Conservation (phyloP, 1,139 yeast genomes). For the Keqinozyma sinolaborantium region DNA sequence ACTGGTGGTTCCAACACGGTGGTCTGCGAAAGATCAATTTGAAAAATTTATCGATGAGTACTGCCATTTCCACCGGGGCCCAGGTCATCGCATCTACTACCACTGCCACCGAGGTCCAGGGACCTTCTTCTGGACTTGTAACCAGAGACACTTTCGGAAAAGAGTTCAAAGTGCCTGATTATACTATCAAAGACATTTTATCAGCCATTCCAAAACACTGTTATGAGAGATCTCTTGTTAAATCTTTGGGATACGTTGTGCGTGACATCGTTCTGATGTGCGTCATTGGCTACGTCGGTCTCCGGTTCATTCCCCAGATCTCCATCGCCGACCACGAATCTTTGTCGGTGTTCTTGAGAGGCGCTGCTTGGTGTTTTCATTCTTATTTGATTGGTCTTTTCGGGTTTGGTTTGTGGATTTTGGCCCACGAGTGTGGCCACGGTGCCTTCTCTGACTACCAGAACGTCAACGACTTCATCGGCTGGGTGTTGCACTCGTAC, state of each 20-base stretch:
- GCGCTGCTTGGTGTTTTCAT: slow-evolving; percentile 37
- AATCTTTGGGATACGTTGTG: slow-evolving; percentile 59
- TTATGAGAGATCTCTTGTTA: slow-evolving; percentile 58
- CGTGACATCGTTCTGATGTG: slow-evolving; percentile 59
- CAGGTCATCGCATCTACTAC: slow-evolving; percentile 2
- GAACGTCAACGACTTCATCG: slow-evolving; percentile 67
- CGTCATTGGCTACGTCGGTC: slow-evolving; percentile 50
- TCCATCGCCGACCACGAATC: slow-evolving; percentile 18
- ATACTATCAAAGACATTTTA: slow-evolving; percentile 68
- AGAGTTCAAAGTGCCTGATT: slow-evolving; percentile 69
- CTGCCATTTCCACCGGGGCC: slow-evolving; percentile 6
- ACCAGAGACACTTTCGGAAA: slow-evolving; percentile 62
- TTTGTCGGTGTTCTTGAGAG: slow-evolving; percentile 23
- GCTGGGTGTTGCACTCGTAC: slow-evolving; percentile 80
- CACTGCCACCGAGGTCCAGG: slow-evolving; percentile 5
- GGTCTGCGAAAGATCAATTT: background rate
- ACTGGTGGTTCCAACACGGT: background rate
- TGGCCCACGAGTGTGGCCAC: slow-evolving; percentile 92
- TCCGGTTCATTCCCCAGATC: slow-evolving; percentile 43
- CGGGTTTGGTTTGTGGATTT: slow-evolving; percentile 80
- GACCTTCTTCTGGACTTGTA: slow-evolving; percentile 21
- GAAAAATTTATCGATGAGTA: no score
- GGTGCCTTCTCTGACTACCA: slow-evolving; percentile 76
- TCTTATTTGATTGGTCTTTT: slow-evolving; percentile 56
- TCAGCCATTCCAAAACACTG: slow-evolving; percentile 74